Evolutionary conservation across 108 stramenopile species (phyloP), one percentile per base, ranked within the genome.

Genomic region (Ochromonas danica): DNA sequence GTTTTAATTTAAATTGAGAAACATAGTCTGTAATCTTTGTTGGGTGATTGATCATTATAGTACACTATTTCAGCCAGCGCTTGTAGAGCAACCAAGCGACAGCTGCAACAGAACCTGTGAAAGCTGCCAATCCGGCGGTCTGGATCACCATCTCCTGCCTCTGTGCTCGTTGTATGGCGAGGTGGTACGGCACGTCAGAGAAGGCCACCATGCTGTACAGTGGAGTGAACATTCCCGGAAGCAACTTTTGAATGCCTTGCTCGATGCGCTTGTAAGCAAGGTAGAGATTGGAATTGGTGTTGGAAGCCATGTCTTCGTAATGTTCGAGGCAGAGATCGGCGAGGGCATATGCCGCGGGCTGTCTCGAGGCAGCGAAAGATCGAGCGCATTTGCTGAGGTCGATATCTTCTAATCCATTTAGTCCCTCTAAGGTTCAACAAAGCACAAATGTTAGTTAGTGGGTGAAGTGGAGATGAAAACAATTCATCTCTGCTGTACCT

Each of bases 271-370:
- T 81, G 22, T 31, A 38, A 0, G 71, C 1, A 0, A 82, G 45
- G 14, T 82, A 85, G 14, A 33, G 25, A 1, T 38, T 38, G 25
- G 36, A 38, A 17, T 77, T 81, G 1, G 82, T 83, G 71, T 74
- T 78, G 0, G 17, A 0, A 25, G 62, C 62, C 85, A 85, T 85
- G 28, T 85, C 82, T 2, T 51, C 35, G 80, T 85, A 85, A 79
- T 85, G 81, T 14, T 62, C 85, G 2, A 81, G 39, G 25, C 40
- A 36, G 27, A 85, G 45, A 40, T 82, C 80, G 1, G 77, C 81
- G 25, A 85, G 42, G 1, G 75, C 85, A 42, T 85, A 36, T 0
- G 39, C 85, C 0, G 63, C 28, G 0, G 74, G 80, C 80, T 70
- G 75, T 22, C 85, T 62, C 0, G 28, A 17, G 35, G 22, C 1